These are phyloP conservation scores for Aureobasidium sp. DNA, from an alignment of 2,329 filamentous ascomycete genomes.

Conservation along the genomic window DNA sequence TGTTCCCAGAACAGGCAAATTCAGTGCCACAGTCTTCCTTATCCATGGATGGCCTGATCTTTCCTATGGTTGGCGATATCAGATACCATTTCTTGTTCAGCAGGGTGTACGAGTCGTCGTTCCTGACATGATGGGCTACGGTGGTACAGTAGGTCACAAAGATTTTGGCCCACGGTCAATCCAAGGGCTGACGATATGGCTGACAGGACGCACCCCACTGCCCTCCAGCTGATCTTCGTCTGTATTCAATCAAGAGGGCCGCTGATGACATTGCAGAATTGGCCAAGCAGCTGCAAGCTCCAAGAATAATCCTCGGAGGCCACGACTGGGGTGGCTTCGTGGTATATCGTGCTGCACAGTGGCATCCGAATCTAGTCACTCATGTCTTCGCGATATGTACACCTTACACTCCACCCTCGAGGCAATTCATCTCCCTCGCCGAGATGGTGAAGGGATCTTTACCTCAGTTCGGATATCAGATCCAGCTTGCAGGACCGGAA, in stretches of 20 bases:
- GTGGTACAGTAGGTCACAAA: conserved; percentile 50
- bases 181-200: background rate
- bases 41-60: conserved; percentile 79
- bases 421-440: conserved; percentile 45
- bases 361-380: conserved; percentile 64
- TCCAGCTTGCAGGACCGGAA: conserved; percentile 66
- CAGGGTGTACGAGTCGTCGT: conserved; percentile 72
- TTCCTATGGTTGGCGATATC: conserved; percentile 79
- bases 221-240: conserved; percentile 14
- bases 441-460: conserved; percentile 51
- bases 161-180: background rate
- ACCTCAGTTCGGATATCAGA: conserved; percentile 75
- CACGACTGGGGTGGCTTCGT: conserved; percentile 88
- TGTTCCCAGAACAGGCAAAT: conserved; percentile 37
- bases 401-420: conserved; percentile 47
- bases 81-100: conserved; percentile 68
- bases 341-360: conserved; percentile 67
- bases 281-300: conserved; percentile 49
- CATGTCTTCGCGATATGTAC: conserved; percentile 77
- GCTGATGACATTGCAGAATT: conserved; percentile 70
- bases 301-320: conserved; percentile 69
- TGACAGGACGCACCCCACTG: conserved; percentile 16
- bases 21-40: conserved; percentile 49
- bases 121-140: conserved; percentile 83
- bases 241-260: conserved; percentile 50